Evolutionary conservation across 2,329 filamentous ascomycete species (phyloP).

Genomic region (Fusarium buxicola): DNA sequence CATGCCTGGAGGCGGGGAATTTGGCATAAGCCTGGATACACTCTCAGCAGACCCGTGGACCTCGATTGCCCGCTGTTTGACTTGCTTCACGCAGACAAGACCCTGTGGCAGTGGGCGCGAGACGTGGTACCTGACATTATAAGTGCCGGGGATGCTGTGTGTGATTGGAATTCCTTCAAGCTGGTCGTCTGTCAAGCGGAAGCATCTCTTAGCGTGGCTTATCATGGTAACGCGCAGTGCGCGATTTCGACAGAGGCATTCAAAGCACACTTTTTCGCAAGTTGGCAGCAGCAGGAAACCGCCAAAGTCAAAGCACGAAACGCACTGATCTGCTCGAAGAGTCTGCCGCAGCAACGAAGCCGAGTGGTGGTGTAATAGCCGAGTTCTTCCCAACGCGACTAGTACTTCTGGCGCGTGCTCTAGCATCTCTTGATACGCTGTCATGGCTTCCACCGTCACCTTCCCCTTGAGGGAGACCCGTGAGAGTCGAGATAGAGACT

Average conservation of each 20-base stretch:
- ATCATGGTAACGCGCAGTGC: slow-evolving; percentile 34
- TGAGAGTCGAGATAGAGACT: slow-evolving; percentile 41
- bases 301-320: slow-evolving; percentile 44
- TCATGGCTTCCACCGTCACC: slow-evolving; percentile 38
- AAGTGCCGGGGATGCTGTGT: slow-evolving; percentile 32
- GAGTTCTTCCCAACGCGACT: slow-evolving; percentile 28
- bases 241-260: slow-evolving; percentile 40
- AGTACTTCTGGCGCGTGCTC: slow-evolving; percentile 49
- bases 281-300: slow-evolving; percentile 45
- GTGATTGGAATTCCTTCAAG: slow-evolving; percentile 19
- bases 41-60: slow-evolving; percentile 31
- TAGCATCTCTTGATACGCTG: slow-evolving; percentile 54
- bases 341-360: slow-evolving; percentile 29
- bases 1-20: background rate
- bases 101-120: background rate
- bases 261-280: slow-evolving; percentile 45
- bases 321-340: slow-evolving; percentile 38
- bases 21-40: slow-evolving; percentile 3
- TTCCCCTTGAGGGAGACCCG: slow-evolving; percentile 34
- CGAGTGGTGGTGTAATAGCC: slow-evolving; percentile 30
- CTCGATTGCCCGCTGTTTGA: slow-evolving; percentile 34
- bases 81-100: slow-evolving; percentile 41
- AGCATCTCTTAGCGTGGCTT: slow-evolving; percentile 24
- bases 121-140: slow-evolving; percentile 6
- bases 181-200: slow-evolving; percentile 26